Base-by-base conservation (phyloP, 768 basidiomycete genomes). In the Myochromella boudieri region DNA sequence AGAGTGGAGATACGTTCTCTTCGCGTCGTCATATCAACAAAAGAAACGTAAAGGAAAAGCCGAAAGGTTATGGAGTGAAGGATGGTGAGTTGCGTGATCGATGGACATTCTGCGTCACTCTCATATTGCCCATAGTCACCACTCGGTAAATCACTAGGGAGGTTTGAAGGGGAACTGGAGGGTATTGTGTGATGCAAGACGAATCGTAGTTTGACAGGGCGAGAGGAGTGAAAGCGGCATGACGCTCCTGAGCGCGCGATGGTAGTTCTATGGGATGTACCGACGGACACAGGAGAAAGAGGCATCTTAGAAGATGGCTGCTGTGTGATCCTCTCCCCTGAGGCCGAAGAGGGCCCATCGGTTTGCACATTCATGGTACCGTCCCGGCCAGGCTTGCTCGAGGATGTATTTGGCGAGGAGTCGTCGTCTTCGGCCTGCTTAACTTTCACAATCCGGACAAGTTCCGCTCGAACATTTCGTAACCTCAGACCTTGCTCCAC, bases 181-280 rank as follows among this genome's bases (percentile, higher is more conserved):
- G 77, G 70, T 3, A 74, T 70, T 15, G 76, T 68, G 42, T 80
- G 84, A 57, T 91, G 91, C 12, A 97, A 72, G 22, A 95, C 70
- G 49, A 97, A 88, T 3, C 92, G 82, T 29, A 91, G 74, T 53
- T 77, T 87, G 49, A 94, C 78, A 3, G 87, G 76, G 11, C 77
- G 78, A 36, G 80, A 75, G 0, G 84, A 80, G 55, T 97, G 93
- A 61, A 97, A 93, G 37, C 92, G 84, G 63, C 92, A 93, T 15
- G 91, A 87, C 33, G 93, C 94, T 37, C 95, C 95, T 11, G 94
- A 93, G 6, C 87, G 80, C 10, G 91, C 84, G 21, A 97, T 71
- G 41, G 85, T 73, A 2, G 76, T 72, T 29, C 73, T 68, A 54
- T 55, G 47, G 22, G 46, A 55, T 7, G 37, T 31, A 24, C 26